These are phyloP conservation scores for Ajuga reptans DNA, from an alignment of 305 asterid genomes.

Conservation along the genomic window DNA sequence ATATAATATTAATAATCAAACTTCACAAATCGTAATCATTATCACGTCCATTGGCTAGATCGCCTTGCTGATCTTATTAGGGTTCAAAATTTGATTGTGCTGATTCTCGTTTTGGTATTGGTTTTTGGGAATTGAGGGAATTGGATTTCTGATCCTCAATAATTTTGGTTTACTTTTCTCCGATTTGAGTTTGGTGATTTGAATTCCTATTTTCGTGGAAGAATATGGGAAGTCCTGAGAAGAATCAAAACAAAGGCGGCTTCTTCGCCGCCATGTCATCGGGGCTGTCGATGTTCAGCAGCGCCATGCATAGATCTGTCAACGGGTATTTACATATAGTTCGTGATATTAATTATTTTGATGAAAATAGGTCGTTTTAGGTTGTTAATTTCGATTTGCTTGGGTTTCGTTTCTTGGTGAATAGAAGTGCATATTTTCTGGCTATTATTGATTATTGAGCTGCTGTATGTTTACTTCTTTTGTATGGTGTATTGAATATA, in stretches of 20 bases:
- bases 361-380: background rate
- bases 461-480: background rate
- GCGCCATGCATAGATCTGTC: constrained; percentile 56
- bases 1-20: background rate
- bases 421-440: background rate
- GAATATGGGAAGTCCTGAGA: constrained; percentile 52
- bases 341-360: background rate
- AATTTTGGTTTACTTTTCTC: background rate
- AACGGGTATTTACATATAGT: constrained; percentile 45
- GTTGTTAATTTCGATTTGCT: background rate
- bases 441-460: background rate
- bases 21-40: background rate
- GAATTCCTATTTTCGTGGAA: constrained; percentile 14
- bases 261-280: constrained; percentile 60
- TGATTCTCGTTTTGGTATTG: background rate
- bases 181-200: constrained; percentile 11
- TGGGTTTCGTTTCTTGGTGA: background rate
- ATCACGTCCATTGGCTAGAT: background rate
- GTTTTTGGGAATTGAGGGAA: constrained; percentile 2
- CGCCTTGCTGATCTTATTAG: constrained; percentile 25
- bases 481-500: constrained; percentile 12
- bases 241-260: constrained; percentile 40
- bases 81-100: constrained; percentile 12
- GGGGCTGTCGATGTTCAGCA: constrained; percentile 56
- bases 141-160: constrained; percentile 8